Evolutionary conservation across 1,139 yeast species (phyloP), one percentile per base, ranked within the genome.

Genomic region (Pichia sp.): DNA sequence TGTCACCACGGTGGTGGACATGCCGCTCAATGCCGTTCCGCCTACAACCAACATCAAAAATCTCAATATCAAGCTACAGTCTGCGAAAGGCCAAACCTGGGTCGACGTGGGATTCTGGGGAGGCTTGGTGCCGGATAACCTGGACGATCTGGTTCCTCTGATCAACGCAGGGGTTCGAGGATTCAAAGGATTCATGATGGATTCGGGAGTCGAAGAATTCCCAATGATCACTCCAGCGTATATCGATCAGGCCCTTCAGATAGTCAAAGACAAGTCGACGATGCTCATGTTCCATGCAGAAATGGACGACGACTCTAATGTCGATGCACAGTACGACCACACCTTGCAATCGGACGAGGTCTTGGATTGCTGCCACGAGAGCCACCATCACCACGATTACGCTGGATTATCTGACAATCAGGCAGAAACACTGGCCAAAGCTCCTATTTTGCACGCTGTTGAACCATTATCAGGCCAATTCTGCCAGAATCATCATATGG

Each of bases 101-200:
- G 94, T 85, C 35, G 96, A 90, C 59, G 88, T 85, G 10, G 97
- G 88, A 0, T 88, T 90, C 62, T 90, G 97, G 97, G 97, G 97
- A 44, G 97, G 97, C 0, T 67, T 88, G 52, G 75, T 90, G 36
- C 97, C 97, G 4, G 74, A 72, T 47, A 90, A 90, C 62, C 61
- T 81, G 47, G 66, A 73, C 10, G 80, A 85, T 53, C 69, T 88
- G 52, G 68, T 74, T 28, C 95, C 95, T 0, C 71, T 90, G 54
- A 80, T 87, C 48, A 65, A 77, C 47, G 81, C 85, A 57, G 97
- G 97, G 39, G 95, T 88, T 3, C 72, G 95, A 45, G 97, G 97
- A 0, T 88, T 88, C 67, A 88, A 88, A 61, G 92, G 95, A 34
- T 90, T 90, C 57, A 67, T 88, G 67, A 86, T 88, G 56, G 95